phyloP scores from a whole-genome alignment of 2,329 filamentous ascomycete genomes.

The Ophiostoma perfectum region DNA sequence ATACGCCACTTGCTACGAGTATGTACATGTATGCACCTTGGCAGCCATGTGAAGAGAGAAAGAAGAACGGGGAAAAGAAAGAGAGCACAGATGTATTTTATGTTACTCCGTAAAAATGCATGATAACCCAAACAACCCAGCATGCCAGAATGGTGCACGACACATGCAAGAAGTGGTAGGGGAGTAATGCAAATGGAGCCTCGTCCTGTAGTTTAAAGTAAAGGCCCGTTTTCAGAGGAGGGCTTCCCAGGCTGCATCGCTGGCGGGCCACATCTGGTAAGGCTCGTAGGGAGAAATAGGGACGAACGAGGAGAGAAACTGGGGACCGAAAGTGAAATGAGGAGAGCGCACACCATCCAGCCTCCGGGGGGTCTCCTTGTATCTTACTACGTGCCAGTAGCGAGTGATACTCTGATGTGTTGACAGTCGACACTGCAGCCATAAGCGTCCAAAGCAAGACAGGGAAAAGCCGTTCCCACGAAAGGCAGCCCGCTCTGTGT shows the following conservation, averaged over 20 bases:
- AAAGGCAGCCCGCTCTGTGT: neutral
- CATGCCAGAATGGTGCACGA: neutral
- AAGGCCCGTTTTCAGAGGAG: slow-evolving; percentile 8
- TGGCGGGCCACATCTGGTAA: slow-evolving; percentile 5
- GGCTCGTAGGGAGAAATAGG: neutral
- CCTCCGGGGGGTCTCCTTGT: no score
- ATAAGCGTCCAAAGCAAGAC: neutral
- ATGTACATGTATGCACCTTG: no score
- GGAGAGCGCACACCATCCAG: neutral
- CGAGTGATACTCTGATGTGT: neutral
- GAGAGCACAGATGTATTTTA: no score
- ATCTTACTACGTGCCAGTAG: no score
- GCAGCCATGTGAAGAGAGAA: no score
- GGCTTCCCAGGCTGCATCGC: slow-evolving; percentile 2
- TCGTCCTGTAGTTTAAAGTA: neutral
- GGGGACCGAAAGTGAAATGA: neutral
- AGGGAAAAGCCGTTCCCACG: neutral
- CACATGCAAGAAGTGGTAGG: neutral
- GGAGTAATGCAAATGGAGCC: slow-evolving; percentile 8
- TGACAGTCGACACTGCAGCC: neutral
- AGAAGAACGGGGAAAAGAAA: no score
- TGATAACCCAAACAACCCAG: no score
- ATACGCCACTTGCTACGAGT: no score
- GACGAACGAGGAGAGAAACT: neutral
- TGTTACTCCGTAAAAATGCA: no score